Base-by-base conservation (phyloP, 208 protist species). In the Trypanosoma mega region DNA sequence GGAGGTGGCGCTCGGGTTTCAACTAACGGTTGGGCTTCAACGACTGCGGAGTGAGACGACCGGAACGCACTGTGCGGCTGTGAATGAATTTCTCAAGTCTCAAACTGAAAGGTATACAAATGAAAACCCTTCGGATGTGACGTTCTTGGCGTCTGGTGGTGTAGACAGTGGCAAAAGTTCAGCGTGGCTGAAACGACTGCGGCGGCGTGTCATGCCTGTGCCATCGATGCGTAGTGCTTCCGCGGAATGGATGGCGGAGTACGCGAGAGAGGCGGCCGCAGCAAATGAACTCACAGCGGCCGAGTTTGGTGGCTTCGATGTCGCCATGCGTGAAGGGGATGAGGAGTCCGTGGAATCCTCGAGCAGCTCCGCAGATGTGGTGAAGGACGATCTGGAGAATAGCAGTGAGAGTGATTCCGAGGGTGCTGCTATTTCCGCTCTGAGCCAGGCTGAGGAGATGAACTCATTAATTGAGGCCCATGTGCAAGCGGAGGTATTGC, bases 201-300 rank as follows among this genome's bases (percentile, higher is more conserved):
- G 49, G 37, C 54, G 64, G 3, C 47, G 43, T 39, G 14, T 71
- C 23, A 71, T 71, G 64, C 47, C 54, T 53, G 47, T 57, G 12
- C 26, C 33, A 6, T 34, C 27, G 21, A 7, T 50, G 9, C 54
- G 63, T 12, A 61, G 74, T 18, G 50, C 67, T 4, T 64, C 65
- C 4, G 69, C 62, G 0, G 71, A 64, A 36, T 87, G 80, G 80
- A 34, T 87, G 26, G 24, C 31, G 21, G 33, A 48, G 14, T 76
- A 72, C 7, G 60, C 81, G 23, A 62, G 54, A 7, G 76, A 80
- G 12, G 76, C 72, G 2, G 71, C 56, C 0, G 55, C 44, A 8
- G 34, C 54, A 20, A 53, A 69, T 48, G 21, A 59, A 49, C 36
- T 64, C n/a, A 57, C 45, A 29, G 60, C 49, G 16, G 69, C 75